A percentile compares a stretch with the other conserved stretches of the same genome.
These are phyloP conservation scores for Hansenula lynferdii DNA, from an alignment of 1,139 yeast genomes.

Conservation along the genomic window DNA sequence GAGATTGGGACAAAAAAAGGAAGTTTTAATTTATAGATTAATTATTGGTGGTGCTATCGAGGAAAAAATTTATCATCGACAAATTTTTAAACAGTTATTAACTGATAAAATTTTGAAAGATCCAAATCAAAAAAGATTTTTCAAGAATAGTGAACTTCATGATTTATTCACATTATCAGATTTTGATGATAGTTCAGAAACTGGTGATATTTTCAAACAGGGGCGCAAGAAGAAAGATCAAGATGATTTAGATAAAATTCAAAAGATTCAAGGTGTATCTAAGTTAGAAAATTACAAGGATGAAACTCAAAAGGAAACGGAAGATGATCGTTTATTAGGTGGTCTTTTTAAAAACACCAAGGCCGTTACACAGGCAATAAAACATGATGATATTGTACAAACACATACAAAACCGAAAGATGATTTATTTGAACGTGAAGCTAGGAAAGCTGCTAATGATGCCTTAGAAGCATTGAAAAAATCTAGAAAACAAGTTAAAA, in stretches of 20 bases:
- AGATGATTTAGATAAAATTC: conserved; percentile 54
- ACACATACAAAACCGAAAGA: conserved; percentile 47
- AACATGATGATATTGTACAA: conserved; percentile 74
- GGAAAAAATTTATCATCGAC: conserved; percentile 94
- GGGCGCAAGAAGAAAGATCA: conserved; percentile 22
- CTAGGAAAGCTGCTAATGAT: conserved; percentile 65
- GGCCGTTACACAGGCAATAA: conserved; percentile 61
- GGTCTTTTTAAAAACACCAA: conserved; percentile 71
- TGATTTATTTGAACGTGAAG: conserved; percentile 67
- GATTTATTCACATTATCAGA: conserved; percentile 86
- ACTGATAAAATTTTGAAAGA: conserved; percentile 93
- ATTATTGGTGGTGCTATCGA: conserved; percentile 97
- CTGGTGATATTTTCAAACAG: conserved; percentile 16
- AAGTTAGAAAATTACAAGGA: conserved; percentile 41
- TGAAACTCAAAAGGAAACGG: conserved; percentile 36
- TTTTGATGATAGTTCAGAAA: conserved; percentile 41
- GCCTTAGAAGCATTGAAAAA: conserved; percentile 71
- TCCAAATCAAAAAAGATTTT: conserved; percentile 90
- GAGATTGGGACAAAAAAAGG: conserved; percentile 93
- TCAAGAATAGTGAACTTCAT: conserved; percentile 87
- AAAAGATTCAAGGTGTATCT: conserved; percentile 42
- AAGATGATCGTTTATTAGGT: conserved; percentile 64
- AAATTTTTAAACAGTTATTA: conserved; percentile 89
- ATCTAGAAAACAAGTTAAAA: conserved; percentile 62
- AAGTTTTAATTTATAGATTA: conserved; percentile 82